Evolutionary conservation across 2,329 filamentous ascomycete species (phyloP).

Genomic region (Zopfia rhizophila): DNA sequence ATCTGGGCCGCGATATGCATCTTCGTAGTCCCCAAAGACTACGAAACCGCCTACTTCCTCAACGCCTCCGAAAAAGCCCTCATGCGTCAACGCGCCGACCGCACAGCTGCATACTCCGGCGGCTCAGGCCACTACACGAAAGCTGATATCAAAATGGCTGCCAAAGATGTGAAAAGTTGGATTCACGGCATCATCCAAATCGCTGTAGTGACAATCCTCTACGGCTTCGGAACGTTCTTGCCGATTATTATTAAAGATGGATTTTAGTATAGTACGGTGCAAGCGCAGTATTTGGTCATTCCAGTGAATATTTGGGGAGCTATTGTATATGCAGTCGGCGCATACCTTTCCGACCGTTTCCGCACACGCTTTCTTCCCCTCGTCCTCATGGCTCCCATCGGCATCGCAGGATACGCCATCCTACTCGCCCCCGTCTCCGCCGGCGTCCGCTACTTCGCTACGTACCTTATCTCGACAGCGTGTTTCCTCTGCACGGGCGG

Average conservation of each 20-base stretch:
- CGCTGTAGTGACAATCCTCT: conserved; percentile 52
- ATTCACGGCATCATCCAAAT: conserved; percentile 52
- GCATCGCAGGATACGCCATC: conserved; percentile 44
- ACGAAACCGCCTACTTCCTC: conserved; percentile 47
- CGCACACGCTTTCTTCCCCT: conserved; percentile 51
- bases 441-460: conserved; percentile 42
- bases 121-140: conserved; percentile 41
- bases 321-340: conserved; percentile 52
- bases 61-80: conserved; percentile 40
- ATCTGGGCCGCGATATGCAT: conserved; percentile 40
- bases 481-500: conserved; percentile 47
- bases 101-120: conserved; percentile 42
- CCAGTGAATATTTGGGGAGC: conserved; percentile 56
- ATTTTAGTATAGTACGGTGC: conserved; percentile 52
- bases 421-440: conserved; percentile 38
- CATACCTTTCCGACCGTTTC: conserved; percentile 52
- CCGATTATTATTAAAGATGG: conserved; percentile 56
- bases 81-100: conserved; percentile 41
- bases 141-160: conserved; percentile 44
- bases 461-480: conserved; percentile 45
- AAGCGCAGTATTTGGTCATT: conserved; percentile 53
- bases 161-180: conserved; percentile 46
- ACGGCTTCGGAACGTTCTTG: conserved; percentile 55
- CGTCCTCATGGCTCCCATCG: conserved; percentile 42
- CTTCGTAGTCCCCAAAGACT: conserved; percentile 44